Evolutionary conservation across 768 basidiomycete species (phyloP).

Genomic region (Clitopilus hobsonii): DNA sequence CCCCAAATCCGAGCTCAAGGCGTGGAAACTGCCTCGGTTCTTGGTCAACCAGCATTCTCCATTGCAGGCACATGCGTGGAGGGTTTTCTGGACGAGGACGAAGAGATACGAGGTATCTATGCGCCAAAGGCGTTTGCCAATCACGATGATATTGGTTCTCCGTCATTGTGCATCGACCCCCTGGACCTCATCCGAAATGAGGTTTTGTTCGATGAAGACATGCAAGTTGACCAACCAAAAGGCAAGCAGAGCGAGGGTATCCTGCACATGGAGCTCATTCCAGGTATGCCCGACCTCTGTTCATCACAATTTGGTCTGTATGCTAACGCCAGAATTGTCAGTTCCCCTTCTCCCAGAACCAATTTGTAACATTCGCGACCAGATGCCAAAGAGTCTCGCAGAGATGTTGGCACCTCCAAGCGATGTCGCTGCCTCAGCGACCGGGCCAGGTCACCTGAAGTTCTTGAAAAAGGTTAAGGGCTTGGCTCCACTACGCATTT

Average conservation of each 20-base stretch:
- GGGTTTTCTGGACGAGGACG: not conserved
- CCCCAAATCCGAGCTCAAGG: not conserved
- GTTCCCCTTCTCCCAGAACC: not conserved
- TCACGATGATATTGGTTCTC: not conserved
- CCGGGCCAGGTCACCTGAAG: slow-evolving; percentile 6
- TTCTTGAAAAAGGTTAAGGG: slow-evolving; percentile 57
- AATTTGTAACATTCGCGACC: not conserved
- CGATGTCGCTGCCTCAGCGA: slow-evolving; percentile 8
- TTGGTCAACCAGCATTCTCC: not conserved
- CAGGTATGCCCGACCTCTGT: slow-evolving; percentile 25
- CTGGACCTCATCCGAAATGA: slow-evolving; percentile 48
- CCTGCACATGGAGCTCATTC: slow-evolving; percentile 44
- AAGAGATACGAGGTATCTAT: slow-evolving; percentile 12
- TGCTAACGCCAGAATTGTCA: not conserved
- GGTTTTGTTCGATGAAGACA: slow-evolving; percentile 44
- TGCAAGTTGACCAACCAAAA: not conserved
- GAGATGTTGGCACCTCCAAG: slow-evolving; percentile 13
- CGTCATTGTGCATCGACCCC: slow-evolving; percentile 17
- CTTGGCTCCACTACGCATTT: slow-evolving; percentile 49
- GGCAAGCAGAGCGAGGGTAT: slow-evolving; percentile 8
- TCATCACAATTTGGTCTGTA: not conserved
- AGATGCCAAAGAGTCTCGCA: not conserved
- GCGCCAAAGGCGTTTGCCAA: not conserved
- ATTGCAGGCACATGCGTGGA: not conserved
- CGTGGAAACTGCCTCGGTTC: not conserved